These are phyloP conservation scores for Chalciporus pseudorubinellus DNA, from an alignment of 768 basidiomycete species.

Conservation along the genomic window DNA sequence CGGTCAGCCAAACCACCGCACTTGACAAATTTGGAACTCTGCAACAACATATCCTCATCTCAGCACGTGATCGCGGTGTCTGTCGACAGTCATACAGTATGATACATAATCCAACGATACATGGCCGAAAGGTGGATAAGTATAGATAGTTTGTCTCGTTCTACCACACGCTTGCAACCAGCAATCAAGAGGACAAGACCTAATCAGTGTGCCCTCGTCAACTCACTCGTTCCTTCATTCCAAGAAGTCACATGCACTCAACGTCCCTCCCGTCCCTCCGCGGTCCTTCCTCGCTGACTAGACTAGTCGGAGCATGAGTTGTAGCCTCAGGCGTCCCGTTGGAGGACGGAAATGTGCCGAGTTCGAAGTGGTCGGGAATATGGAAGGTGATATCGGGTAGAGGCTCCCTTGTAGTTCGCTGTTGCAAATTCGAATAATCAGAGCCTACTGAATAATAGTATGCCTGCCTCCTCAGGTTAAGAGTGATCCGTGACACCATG, in stretches of 20 bases:
- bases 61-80: constrained; percentile 23
- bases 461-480: constrained; percentile 49
- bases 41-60: constrained; percentile 4
- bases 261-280: neutral
- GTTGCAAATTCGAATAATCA: neutral
- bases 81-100: neutral
- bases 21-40: constrained; percentile 32
- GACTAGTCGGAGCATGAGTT: neutral
- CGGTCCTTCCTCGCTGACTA: neutral
- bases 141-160: neutral
- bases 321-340: neutral
- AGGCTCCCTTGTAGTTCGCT: neutral
- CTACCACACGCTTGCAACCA: no score
- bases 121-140: neutral
- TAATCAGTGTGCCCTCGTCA: no score
- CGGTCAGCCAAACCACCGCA: constrained; percentile 15
- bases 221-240: no score
- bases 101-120: neutral
- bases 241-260: neutral
- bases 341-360: constrained; percentile 2
- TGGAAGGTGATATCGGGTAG: neutral
- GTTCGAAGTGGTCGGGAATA: neutral
- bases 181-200: no score
- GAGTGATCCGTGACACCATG: constrained; percentile 69
- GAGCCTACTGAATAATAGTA: neutral